Evolutionary conservation across 768 basidiomycete species (phyloP).

Genomic region (Trametes meyenii): DNA sequence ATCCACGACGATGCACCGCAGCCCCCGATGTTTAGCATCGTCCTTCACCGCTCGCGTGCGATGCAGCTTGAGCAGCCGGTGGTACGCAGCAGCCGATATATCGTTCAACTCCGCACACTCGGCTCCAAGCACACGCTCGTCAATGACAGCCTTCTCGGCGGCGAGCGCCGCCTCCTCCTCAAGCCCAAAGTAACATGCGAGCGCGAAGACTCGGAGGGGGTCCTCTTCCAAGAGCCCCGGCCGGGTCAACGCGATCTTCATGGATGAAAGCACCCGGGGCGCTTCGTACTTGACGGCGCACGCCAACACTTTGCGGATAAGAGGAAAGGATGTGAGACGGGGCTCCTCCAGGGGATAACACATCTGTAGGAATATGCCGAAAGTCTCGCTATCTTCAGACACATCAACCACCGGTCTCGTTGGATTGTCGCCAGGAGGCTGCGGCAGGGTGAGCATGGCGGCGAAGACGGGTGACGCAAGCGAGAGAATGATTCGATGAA

Average conservation of each 20-base stretch:
- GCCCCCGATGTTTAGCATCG: not conserved
- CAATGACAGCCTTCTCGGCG: conserved; percentile 44
- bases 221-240: conserved; percentile 33
- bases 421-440: conserved; percentile 36
- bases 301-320: conserved; percentile 13
- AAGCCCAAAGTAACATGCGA: conserved; percentile 37
- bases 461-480: conserved; percentile 61
- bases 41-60: not conserved
- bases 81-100: conserved; percentile 16
- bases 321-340: not conserved
- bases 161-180: conserved; percentile 47
- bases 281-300: conserved; percentile 31
- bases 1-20: not conserved
- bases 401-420: conserved; percentile 31
- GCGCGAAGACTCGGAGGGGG: conserved; percentile 36
- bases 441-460: conserved; percentile 56
- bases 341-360: conserved; percentile 37
- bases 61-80: conserved; percentile 14
- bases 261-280: conserved; percentile 35
- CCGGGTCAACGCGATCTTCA: not conserved
- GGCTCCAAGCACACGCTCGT: conserved; percentile 48
- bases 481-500: conserved; percentile 56
- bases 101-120: conserved; percentile 14
- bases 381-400: conserved; percentile 30
- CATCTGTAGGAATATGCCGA: conserved; percentile 39